Evolutionary conservation across 2,329 filamentous ascomycete species (phyloP).

Genomic region (Pestalotiopsis fici): DNA sequence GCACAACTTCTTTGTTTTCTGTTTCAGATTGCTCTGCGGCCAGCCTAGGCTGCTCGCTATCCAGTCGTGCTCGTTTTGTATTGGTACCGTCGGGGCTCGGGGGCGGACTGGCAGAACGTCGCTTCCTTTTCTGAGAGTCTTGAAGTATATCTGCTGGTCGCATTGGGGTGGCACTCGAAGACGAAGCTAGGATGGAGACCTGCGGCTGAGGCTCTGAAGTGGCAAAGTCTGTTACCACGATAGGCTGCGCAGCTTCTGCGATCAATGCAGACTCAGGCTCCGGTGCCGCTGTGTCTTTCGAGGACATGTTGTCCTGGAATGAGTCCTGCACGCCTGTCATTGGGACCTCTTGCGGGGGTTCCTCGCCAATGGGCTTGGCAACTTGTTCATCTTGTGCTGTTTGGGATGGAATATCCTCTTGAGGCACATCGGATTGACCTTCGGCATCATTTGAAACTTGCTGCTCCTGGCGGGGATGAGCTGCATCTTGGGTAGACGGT

Average conservation of each 20-base stretch:
- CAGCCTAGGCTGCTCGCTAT: constrained; percentile 7
- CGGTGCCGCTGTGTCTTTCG: background rate
- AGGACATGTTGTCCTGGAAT: background rate
- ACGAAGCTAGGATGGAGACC: background rate
- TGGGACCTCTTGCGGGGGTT: background rate
- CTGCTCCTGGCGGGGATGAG: background rate
- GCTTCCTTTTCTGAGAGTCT: constrained; percentile 10
- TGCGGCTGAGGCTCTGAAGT: background rate
- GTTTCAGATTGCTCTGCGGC: background rate
- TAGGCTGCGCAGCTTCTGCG: background rate
- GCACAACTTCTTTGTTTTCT: constrained; percentile 10
- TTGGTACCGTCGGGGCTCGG: constrained; percentile 4
- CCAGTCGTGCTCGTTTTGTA: constrained; percentile 7
- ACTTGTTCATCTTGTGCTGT: constrained; percentile 15
- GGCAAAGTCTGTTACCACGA: constrained; percentile 4
- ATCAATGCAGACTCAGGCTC: background rate
- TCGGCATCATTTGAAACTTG: background rate
- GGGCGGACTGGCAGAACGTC: constrained; percentile 9
- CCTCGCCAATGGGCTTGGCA: constrained; percentile 3
- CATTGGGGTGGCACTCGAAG: constrained; percentile 5
- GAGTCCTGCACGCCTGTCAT: background rate
- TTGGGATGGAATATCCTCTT: background rate
- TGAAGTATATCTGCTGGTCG: constrained; percentile 8
- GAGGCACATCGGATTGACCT: background rate
- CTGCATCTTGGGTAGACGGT: background rate